Conservation (phyloP, 805 yeast species). For the Lipomyces starkeyi region DNA sequence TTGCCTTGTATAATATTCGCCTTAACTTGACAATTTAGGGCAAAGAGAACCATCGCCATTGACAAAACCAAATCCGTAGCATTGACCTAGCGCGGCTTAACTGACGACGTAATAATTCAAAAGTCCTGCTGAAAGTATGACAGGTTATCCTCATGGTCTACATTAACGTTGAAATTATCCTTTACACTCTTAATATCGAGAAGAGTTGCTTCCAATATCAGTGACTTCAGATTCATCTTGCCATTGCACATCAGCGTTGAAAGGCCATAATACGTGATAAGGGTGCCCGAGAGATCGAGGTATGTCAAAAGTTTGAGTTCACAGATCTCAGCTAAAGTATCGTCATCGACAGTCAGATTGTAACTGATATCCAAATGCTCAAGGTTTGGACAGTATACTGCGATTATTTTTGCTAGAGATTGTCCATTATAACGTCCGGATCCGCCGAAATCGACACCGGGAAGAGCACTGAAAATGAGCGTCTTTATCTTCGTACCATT, state of each 20-base stretch:
- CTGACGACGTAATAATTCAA: not conserved
- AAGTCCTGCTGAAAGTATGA: not conserved
- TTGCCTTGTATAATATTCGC: not conserved
- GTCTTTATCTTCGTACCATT: not conserved
- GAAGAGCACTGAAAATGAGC: not conserved
- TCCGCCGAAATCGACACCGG: not conserved
- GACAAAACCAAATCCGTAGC: not conserved
- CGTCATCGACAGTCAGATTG: slow-evolving; percentile 1
- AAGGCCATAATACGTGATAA: not conserved
- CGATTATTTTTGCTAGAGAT: not conserved
- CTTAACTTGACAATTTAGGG: too few species aligned
- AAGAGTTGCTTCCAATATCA: not conserved
- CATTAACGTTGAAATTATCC: not conserved
- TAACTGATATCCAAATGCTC: not conserved
- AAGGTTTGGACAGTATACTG: not conserved
- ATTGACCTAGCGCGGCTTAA: not conserved
- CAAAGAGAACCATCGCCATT: not conserved
- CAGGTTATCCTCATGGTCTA: not conserved
- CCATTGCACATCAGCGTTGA: not conserved
- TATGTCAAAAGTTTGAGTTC: slow-evolving; percentile 1
- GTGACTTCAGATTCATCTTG: not conserved
- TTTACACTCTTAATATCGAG: not conserved
- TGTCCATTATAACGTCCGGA: not conserved
- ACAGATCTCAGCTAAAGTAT: not conserved
- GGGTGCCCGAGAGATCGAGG: not conserved